Evolutionary conservation across 1,139 yeast genomes (phyloP).

Genomic region (Debaryomyces subglobosus): DNA sequence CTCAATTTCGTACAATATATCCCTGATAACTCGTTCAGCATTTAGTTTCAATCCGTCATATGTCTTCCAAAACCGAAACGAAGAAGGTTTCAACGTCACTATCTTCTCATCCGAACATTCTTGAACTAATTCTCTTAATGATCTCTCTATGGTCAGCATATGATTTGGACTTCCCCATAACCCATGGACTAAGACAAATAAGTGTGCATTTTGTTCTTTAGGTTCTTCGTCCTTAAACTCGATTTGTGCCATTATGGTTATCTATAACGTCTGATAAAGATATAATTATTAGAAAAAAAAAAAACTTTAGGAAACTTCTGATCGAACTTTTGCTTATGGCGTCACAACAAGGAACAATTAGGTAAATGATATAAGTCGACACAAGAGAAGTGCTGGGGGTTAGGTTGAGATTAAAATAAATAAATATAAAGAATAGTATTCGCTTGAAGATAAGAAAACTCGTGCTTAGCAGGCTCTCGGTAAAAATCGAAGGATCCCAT

Average conservation of each 20-base stretch:
- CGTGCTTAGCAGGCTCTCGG: neutral
- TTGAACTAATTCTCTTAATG: conserved; percentile 45
- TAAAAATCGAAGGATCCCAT: neutral
- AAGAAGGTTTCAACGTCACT: conserved; percentile 63
- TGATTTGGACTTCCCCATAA: conserved; percentile 86
- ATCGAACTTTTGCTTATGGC: neutral
- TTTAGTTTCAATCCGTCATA: conserved; percentile 82
- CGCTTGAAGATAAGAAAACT: neutral
- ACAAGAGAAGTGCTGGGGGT: neutral
- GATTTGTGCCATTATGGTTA: neutral
- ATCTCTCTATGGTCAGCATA: conserved; percentile 60
- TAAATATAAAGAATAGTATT: neutral
- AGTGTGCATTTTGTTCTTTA: conserved; percentile 44
- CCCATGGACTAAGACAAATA: conserved; percentile 84
- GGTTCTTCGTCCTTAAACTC: neutral
- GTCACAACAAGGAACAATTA: neutral
- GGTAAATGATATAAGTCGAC: neutral
- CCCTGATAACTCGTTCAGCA: conserved; percentile 69
- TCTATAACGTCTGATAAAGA: neutral
- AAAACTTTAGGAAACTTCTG: neutral
- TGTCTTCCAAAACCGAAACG: conserved; percentile 76
- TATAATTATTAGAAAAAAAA: neutral
- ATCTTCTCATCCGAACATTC: conserved; percentile 43
- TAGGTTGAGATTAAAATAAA: neutral
- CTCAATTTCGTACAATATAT: conserved; percentile 60